Base-by-base conservation (phyloP, 192 early-diverging fungal genomes). In the Coemansia sp. region DNA sequence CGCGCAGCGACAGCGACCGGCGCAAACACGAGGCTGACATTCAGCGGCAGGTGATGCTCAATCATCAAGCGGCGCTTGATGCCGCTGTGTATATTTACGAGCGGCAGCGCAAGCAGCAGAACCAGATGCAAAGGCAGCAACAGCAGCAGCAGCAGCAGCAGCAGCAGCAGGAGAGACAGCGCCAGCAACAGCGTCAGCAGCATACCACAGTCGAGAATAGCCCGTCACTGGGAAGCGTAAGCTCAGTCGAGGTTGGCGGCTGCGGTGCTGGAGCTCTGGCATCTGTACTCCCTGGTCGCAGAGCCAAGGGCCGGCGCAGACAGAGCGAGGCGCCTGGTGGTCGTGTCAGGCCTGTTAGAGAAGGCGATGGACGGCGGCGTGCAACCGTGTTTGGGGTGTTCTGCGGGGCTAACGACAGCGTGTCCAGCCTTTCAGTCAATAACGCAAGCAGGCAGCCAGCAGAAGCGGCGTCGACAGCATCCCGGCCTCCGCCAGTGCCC, bases 361-460 rank as follows among this genome's bases (percentile, higher is more conserved):
- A 61, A 9, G 14, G 9, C n/a, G 46, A 58, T 8, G 57, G 65
- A 4, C 60, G 65, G 3, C 65, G 74, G 38, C 59, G 74, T 2
- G 55, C 41, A 37, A 67, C 63, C 3, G 58, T 78, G 41, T 64
- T 78, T 46, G 74, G 69, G 22, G 51, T 78, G 58, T 78, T 78
- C 24, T 61, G 59, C 44, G 41, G 22, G 1, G 42, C 57, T 5
- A 53, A 30, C 43, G 45, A 58, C 23, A 33, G 42, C 25, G 27
- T 15, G n/a, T 41, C 53, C 37, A 41, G 22, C 22, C 46, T 48
- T 21, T 11, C 46, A 13, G 42, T 43, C 53, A 27, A 43, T 44
- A 3, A 52, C 45, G 24, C 42, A 6, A 41, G 25, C 52, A 34
- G 41, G 27, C 24, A 6, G 21, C 17, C 39, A 15, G 25, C 34